Conservation (phyloP, 2,329 filamentous ascomycete species). For the Colletotrichum cuscutae region DNA sequence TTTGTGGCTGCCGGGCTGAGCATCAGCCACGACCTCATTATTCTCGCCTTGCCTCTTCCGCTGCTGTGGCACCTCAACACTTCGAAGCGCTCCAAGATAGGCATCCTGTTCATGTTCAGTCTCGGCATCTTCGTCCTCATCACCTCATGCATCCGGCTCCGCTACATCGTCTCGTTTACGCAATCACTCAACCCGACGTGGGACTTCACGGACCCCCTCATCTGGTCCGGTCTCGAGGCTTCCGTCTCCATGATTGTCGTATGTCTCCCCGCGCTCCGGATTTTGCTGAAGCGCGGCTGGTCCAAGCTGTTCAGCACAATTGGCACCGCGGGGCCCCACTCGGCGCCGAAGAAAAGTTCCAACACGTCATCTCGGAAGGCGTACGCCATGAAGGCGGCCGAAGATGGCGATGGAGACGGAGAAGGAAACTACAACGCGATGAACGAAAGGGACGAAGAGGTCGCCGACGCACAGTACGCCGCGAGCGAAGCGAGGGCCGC, state of each 20-base stretch:
- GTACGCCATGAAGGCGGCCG: not conserved
- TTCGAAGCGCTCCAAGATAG: constrained; percentile 39
- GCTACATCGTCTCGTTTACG: constrained; percentile 46
- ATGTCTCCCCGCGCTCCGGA: constrained; percentile 52
- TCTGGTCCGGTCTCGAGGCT: constrained; percentile 56
- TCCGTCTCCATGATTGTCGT: constrained; percentile 53
- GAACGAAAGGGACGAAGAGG: constrained; percentile 7
- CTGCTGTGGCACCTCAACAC: constrained; percentile 44
- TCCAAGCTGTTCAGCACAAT: constrained; percentile 22
- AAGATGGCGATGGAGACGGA: not conserved
- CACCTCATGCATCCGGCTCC: constrained; percentile 48
- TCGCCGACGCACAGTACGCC: not conserved
- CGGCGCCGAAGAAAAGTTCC: not conserved
- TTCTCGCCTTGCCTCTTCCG: constrained; percentile 48
- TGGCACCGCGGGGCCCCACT: not conserved
- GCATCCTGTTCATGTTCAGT: constrained; percentile 49
- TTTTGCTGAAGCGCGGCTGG: constrained; percentile 38
- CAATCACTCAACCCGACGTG: constrained; percentile 51
- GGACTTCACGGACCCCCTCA: constrained; percentile 52
- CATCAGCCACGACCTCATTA: constrained; percentile 48
- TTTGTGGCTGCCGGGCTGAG: constrained; percentile 43
- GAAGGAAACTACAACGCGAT: not conserved
- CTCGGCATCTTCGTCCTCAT: constrained; percentile 49
- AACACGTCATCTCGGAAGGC: constrained; percentile 3
- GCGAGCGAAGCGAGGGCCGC: constrained; percentile 13